Percentiles rank a stretch among this genome's conserved stretches.
Evolutionary conservation across 2,329 filamentous ascomycete genomes (phyloP).

Genomic region (Ascochyta rabiei): DNA sequence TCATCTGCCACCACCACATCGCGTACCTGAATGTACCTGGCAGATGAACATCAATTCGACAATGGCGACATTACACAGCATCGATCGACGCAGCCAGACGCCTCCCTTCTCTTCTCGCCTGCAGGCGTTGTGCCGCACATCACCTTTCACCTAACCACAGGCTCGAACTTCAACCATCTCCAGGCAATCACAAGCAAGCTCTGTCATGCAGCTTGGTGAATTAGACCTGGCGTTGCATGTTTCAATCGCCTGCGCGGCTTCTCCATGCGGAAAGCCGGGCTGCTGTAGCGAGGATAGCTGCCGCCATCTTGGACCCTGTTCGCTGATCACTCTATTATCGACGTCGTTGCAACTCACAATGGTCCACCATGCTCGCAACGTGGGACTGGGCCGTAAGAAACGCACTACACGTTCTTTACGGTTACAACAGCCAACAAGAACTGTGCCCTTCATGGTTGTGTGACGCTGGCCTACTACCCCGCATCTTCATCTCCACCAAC

Average conservation of each 20-base stretch:
- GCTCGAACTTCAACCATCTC: background rate
- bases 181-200: slow-evolving; percentile 1
- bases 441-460: slow-evolving; percentile 13
- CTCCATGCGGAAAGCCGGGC: slow-evolving; percentile 24
- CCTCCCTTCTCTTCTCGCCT: background rate
- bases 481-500: slow-evolving; percentile 21
- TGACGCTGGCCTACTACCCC: slow-evolving; percentile 27
- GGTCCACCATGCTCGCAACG: background rate
- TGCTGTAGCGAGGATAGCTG: slow-evolving; percentile 24
- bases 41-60: slow-evolving; percentile 4
- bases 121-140: slow-evolving; percentile 9
- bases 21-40: slow-evolving; percentile 34
- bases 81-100: background rate
- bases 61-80: slow-evolving; percentile 17
- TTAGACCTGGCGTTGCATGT: slow-evolving; percentile 22
- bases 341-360: background rate
- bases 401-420: background rate
- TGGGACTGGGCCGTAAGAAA: background rate
- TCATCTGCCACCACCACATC: slow-evolving; percentile 15
- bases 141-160: background rate
- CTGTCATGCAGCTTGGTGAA: slow-evolving; percentile 12
- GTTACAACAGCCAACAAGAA: background rate
- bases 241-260: slow-evolving; percentile 21
- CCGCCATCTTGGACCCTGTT: slow-evolving; percentile 17
- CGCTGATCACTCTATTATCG: slow-evolving; percentile 9